phyloP scores from a whole-genome alignment of 306 rosid species.

The Lathyrus tuberosus region DNA sequence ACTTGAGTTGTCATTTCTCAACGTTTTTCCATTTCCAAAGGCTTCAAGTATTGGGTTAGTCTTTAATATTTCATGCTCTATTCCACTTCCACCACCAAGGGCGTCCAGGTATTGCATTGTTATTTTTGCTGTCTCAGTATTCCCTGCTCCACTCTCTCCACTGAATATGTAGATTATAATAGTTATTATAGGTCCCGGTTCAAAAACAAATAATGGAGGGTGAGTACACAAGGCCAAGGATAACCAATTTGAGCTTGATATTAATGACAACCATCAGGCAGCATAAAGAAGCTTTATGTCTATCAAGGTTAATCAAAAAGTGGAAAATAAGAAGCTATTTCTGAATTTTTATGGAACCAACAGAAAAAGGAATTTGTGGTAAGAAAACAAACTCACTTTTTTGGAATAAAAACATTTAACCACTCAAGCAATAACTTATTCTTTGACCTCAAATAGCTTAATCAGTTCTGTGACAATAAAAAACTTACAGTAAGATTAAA shows the following conservation, averaged over 20 bases:
- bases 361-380: conserved; percentile 21
- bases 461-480: no score
- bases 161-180: conserved; percentile 46
- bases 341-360: conserved; percentile 2
- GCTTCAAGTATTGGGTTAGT: conserved; percentile 98
- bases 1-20: conserved; percentile 99
- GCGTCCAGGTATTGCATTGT: conserved; percentile 98
- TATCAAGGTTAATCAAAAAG: conserved; percentile 14
- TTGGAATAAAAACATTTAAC: background rate
- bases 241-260: conserved; percentile 26
- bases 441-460: no score
- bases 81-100: conserved; percentile 99
- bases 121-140: conserved; percentile 97
- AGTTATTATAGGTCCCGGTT: conserved; percentile 18
- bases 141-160: conserved; percentile 99
- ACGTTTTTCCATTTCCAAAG: conserved; percentile 96
- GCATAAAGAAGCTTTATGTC: conserved; percentile 13
- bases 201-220: conserved; percentile 21
- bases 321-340: conserved; percentile 14
- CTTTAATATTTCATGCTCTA: conserved; percentile 92
- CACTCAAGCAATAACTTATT: conserved; percentile 8
- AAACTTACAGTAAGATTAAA: no score
- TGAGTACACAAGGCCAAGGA: background rate
- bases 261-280: background rate
- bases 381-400: background rate